Evolutionary conservation across 192 early-diverging fungal species (phyloP), one percentile per base, ranked within the genome.

Genomic region (Entomortierella lignicola): DNA sequence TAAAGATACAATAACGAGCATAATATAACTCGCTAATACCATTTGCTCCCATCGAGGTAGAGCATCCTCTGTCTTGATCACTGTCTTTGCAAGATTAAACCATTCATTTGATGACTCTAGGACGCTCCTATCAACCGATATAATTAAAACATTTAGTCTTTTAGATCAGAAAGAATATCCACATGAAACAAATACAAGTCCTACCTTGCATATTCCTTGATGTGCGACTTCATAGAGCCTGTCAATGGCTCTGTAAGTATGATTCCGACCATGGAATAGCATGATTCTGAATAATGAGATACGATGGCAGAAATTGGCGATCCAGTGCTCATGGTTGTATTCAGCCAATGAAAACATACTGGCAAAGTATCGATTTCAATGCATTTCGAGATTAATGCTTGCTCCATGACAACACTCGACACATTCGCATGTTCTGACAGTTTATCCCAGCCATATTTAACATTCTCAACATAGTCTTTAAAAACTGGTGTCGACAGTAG

Each of bases 361-460:
- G 75, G 48, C 18, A 79, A 20, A 0, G 75, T 79, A 15, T 79
- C 75, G 54, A 79, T 48, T 57, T 79, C 75, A 32, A 79, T 79
- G 34, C 75, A 79, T 25, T 79, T 79, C 44, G 75, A 79, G 57
- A 79, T 79, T 26, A 79, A 41, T 0, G 75, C 75, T 30, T 79
- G 75, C 63, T 79, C 75, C 67, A 79, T 79, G 34, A 79, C 75
- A 5, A 79, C 75, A 29, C 75, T 79, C 18, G 75, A 79, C 8
- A 79, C 75, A 30, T 79, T 79, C 21, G 75, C 75, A 39, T 79
- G 75, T 21, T 79, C 75, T 23, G 75, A 79, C 21, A 79, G 32
- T 32, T 79, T 79, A 34, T 79, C 75, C 75, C 75, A 79, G 5
- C 75, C 75, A 47, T 79, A 79, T 50, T 79, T 79, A 42, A 79